Conservation (phyloP, 2,329 filamentous ascomycete species). For the Trichoderma atrobrunneum region DNA sequence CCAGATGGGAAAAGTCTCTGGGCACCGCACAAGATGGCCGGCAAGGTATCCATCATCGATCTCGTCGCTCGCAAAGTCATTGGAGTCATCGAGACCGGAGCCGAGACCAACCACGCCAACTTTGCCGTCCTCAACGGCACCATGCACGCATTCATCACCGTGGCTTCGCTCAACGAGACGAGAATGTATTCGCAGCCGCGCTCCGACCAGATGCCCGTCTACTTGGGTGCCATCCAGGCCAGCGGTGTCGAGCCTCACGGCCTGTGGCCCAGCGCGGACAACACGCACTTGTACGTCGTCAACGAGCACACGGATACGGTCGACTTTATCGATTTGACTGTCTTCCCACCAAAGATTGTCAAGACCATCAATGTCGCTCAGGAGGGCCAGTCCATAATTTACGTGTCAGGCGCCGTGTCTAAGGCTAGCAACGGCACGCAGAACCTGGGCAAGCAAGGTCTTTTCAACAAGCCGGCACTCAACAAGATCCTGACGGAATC, state of each 20-base stretch:
- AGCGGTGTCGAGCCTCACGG: slow-evolving; percentile 20
- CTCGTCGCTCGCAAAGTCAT: not conserved
- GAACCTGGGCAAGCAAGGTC: slow-evolving; percentile 18
- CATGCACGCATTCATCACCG: slow-evolving; percentile 20
- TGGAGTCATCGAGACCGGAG: slow-evolving; percentile 17
- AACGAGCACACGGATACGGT: slow-evolving; percentile 22
- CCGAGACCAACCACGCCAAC: slow-evolving; percentile 20
- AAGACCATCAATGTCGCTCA: slow-evolving; percentile 18
- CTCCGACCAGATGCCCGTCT: slow-evolving; percentile 1
- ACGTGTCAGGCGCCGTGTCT: slow-evolving; percentile 19
- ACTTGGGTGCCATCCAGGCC: slow-evolving; percentile 12
- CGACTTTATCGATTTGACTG: slow-evolving; percentile 18
- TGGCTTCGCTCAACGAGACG: slow-evolving; percentile 18
- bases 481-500: slow-evolving; percentile 16
- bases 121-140: slow-evolving; percentile 18
- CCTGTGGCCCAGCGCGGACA: slow-evolving; percentile 21
- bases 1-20: slow-evolving; percentile 17
- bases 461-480: slow-evolving; percentile 1
- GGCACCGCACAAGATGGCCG: slow-evolving; percentile 20
- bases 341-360: not conserved
- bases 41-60: slow-evolving; percentile 19
- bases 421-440: slow-evolving; percentile 7
- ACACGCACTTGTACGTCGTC: slow-evolving; percentile 19
- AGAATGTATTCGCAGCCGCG: slow-evolving; percentile 18
- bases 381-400: slow-evolving; percentile 21